Base-by-base conservation (phyloP, 371 early-diverging fungal genomes). In the Mucor racemosus region DNA sequence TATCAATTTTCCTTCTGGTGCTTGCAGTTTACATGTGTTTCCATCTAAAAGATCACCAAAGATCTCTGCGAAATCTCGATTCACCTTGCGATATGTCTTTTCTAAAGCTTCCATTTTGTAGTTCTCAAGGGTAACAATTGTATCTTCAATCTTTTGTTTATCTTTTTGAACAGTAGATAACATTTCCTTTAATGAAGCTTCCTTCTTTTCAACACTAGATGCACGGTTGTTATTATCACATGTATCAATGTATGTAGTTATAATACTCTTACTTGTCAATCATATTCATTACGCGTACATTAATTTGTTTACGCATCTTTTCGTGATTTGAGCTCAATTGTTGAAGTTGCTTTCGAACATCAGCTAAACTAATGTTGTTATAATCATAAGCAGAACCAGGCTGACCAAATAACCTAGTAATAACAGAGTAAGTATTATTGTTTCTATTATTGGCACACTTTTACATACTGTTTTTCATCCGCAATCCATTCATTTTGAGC, bases 1-100 rank as follows among this genome's bases (percentile, higher is more conserved):
- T n/a, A 99, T 86, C 4, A 84, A 84, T 68, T 88, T 78, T 4
- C 92, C 95, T 63, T 95, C 95, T 6, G 91, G 89, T 42, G 92
- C 93, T 65, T 91, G 91, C 33, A 99, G 84, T 66, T 90, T 92
- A 66, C 96, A 93, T 6, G 94, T 88, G 73, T 93, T 97, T 3
- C 96, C 96, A 0, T 97, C 95, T 50, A 99, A 80, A 33, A 98
- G 81, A 48, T 97, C 98, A 17, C 90, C 93, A 83, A 99, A 98
- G 60, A 99, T 99, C 0, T 84, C 86, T 0, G 99, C 97, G 86
- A 99, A 99, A 73, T 99, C 98, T 2, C 84, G 82, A 79, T 95
- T 94, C 33, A 99, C 99, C 70, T 94, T 91, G 60, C 80, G 79
- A 90, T 94, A 99, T 3, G 99, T 99, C 64, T 86, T 86, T 65